These are phyloP conservation scores for Zizania palustris DNA, from an alignment of 202 grass and related monocot species.

Conservation along the genomic window DNA sequence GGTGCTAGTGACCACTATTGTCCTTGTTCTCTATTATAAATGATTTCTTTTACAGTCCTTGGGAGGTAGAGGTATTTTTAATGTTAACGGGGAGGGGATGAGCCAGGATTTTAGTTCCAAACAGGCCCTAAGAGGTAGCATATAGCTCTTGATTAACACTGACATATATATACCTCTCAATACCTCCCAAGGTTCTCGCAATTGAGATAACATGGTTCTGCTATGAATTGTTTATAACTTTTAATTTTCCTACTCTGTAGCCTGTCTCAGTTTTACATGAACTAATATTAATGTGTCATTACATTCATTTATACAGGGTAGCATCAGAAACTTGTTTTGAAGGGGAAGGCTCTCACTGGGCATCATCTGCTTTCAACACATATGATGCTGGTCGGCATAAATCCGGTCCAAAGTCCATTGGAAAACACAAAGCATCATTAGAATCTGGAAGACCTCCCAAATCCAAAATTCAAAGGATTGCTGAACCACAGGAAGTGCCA, in stretches of 20 bases:
- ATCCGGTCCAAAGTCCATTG: slow-evolving; percentile 60
- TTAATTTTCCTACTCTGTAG: slow-evolving; percentile 23
- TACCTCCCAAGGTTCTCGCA: too few relatives aligned
- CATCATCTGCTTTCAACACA: slow-evolving; percentile 74
- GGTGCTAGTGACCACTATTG: not conserved
- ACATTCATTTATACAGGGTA: slow-evolving; percentile 57
- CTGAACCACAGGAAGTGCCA: slow-evolving; percentile 55
- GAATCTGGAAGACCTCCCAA: slow-evolving; percentile 69
- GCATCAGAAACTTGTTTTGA: slow-evolving; percentile 83
- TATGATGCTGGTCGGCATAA: slow-evolving; percentile 51
- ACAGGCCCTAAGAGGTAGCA: too few relatives aligned
- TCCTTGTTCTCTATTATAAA: too few relatives aligned
- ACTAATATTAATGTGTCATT: slow-evolving; percentile 34
- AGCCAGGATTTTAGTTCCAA: too few relatives aligned
- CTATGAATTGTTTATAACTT: not conserved
- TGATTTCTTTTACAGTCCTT: too few relatives aligned
- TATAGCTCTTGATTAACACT: too few relatives aligned
- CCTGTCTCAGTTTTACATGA: slow-evolving; percentile 6
- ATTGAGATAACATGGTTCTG: not conserved
- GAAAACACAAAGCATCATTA: slow-evolving; percentile 73
- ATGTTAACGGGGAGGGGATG: too few relatives aligned
- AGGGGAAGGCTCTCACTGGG: slow-evolving; percentile 86
- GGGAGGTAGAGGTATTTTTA: too few relatives aligned
- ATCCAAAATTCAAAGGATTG: slow-evolving; percentile 67
- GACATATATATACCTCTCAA: too few relatives aligned